Conservation (phyloP, 1,284 basidiomycete genomes). For the Cerrena zonata region DNA sequence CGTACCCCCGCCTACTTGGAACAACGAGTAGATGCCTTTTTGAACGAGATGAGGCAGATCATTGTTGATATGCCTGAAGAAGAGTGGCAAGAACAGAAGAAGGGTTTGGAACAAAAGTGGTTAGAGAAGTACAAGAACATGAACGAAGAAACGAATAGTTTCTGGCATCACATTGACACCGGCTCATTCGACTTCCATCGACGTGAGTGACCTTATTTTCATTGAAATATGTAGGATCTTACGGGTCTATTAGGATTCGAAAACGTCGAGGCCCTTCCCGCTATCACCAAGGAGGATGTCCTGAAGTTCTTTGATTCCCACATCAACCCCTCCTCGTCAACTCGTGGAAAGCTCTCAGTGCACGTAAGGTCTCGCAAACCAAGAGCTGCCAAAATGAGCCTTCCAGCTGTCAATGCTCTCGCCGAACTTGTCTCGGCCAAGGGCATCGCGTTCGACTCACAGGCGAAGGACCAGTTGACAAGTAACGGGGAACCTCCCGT, state of each 20-base stretch:
- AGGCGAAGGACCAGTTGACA: conserved; percentile 40
- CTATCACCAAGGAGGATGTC: conserved; percentile 74
- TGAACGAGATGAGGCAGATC: conserved; percentile 56
- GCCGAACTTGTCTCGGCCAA: conserved; percentile 48
- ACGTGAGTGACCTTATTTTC: conserved; percentile 36
- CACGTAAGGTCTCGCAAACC: conserved; percentile 73
- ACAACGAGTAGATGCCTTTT: conserved; percentile 81
- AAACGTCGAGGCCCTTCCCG: conserved; percentile 61
- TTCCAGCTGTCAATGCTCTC: conserved; percentile 62
- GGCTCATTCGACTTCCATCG: conserved; percentile 75
- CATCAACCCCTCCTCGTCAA: conserved; percentile 66
- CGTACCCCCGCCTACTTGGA: conserved; percentile 82
- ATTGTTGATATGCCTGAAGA: conserved; percentile 44
- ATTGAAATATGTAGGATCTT: conserved; percentile 13
- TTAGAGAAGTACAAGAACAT: conserved; percentile 71
- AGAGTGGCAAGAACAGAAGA: conserved; percentile 53
- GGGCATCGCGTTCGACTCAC: conserved; percentile 48
- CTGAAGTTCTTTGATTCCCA: conserved; percentile 66
- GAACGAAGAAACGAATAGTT: conserved; percentile 58
- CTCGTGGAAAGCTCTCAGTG: conserved; percentile 75
- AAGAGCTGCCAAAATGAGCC: conserved; percentile 56
- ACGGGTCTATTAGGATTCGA: conserved; percentile 42
- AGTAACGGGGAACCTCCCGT: conserved; percentile 43
- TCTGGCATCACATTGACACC: conserved; percentile 67
- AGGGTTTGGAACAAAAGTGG: conserved; percentile 59